Evolutionary conservation across 129 eudicot genomes (phyloP).

Genomic region (Flaveria linearis): DNA sequence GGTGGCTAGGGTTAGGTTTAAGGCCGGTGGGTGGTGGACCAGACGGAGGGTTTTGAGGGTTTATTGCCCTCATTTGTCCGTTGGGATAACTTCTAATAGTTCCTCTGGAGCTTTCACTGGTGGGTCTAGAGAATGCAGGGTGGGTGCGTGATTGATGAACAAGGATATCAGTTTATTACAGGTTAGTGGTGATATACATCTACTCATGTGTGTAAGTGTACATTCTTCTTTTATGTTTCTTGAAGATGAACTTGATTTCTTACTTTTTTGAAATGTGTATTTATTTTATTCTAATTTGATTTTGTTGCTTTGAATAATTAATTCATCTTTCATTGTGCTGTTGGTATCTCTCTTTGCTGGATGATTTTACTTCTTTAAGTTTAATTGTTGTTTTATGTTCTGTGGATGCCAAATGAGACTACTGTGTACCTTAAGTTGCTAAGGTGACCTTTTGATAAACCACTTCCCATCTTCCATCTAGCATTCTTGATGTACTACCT

Average conservation of each 20-base stretch:
- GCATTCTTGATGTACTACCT: too few relatives aligned
- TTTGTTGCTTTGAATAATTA: background rate
- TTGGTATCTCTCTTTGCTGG: background rate
- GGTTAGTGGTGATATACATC: background rate
- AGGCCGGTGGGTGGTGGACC: constrained; percentile 76
- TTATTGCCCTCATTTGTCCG: constrained; percentile 48
- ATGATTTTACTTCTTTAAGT: background rate
- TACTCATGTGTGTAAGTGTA: background rate
- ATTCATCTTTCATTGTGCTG: background rate
- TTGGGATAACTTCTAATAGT: constrained; percentile 35
- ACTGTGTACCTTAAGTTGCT: too few relatives aligned
- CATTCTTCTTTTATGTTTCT: too few relatives aligned
- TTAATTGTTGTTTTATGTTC: too few relatives aligned
- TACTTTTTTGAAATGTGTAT: background rate
- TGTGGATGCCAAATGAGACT: too few relatives aligned
- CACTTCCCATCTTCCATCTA: too few relatives aligned
- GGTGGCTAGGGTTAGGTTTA: constrained; percentile 62
- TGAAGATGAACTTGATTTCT: background rate
- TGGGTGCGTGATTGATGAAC: constrained; percentile 34
- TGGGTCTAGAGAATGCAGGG: constrained; percentile 53
- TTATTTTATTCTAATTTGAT: background rate
- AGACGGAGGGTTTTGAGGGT: constrained; percentile 62
- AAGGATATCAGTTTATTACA: background rate
- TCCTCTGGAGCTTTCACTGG: constrained; percentile 46
- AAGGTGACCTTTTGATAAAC: too few relatives aligned